phyloP scores from a whole-genome alignment of 139 green algal species.

The Micromonas pusilla region DNA sequence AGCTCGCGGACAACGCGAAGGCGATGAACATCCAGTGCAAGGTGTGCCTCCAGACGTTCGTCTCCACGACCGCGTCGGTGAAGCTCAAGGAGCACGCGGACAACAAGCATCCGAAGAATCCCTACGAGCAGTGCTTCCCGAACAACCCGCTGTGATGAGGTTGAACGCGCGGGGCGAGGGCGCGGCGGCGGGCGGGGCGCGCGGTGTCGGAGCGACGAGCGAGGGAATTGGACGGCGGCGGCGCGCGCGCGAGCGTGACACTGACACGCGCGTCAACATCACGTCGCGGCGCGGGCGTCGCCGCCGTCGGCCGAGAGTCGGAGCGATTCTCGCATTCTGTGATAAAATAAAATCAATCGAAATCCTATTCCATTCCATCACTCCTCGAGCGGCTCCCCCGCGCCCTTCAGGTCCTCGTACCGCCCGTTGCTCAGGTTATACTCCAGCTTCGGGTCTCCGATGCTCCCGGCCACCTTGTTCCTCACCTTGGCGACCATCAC shows the following conservation, averaged over 20 bases:
- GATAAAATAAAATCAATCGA: too few relatives aligned
- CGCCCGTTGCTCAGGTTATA: conserved; percentile 39
- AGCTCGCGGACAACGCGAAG: conserved; percentile 22
- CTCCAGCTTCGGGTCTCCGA: conserved; percentile 54
- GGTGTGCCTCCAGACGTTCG: conserved; percentile 43
- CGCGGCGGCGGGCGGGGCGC: too few relatives aligned
- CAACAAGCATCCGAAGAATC: conserved; percentile 38
- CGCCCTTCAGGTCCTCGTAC: conserved; percentile 17
- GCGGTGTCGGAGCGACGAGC: background rate
- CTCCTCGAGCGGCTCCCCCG: too few relatives aligned
- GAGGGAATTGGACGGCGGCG: too few relatives aligned
- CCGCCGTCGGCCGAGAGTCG: too few relatives aligned
- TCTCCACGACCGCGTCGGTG: conserved; percentile 36
- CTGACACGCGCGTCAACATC: too few relatives aligned
- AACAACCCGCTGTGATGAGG: too few relatives aligned
- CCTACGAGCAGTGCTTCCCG: conserved; percentile 24
- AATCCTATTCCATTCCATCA: conserved; percentile 20
- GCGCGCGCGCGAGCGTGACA: too few relatives aligned
- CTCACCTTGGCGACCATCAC: conserved; percentile 54
- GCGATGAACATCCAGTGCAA: conserved; percentile 37
- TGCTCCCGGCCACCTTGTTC: conserved; percentile 83
- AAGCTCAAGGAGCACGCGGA: conserved; percentile 44
- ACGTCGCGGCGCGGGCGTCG: too few relatives aligned
- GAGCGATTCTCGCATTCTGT: too few relatives aligned
- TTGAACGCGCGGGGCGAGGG: background rate